Percentiles rank a stretch among this genome's conserved stretches.
phyloP scores from a whole-genome alignment of 441 rosid genomes.

The Manihot esculenta region DNA sequence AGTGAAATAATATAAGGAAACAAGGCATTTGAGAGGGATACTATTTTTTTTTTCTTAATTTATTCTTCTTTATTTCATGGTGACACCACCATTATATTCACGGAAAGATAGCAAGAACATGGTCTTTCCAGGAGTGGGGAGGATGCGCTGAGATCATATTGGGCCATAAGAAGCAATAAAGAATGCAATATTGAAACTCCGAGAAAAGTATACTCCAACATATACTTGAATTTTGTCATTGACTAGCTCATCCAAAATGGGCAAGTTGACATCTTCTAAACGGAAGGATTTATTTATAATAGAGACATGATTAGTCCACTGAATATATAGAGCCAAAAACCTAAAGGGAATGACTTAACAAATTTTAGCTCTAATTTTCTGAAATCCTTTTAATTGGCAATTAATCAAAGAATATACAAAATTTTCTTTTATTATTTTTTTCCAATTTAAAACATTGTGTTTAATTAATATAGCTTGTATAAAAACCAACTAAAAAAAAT shows the following conservation, averaged over 20 bases:
- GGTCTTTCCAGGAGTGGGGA: slow-evolving; percentile 1
- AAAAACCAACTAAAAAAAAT: no score
- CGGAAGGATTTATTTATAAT: not conserved
- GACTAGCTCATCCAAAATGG: slow-evolving; percentile 22
- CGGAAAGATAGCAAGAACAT: not conserved
- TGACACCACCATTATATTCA: not conserved
- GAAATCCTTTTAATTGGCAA: no score
- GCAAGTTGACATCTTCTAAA: slow-evolving; percentile 10
- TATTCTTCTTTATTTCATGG: not conserved
- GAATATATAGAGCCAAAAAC: slow-evolving; percentile 23
- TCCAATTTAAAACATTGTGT: no score
- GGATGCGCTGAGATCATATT: slow-evolving; percentile 15
- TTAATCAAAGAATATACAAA: no score
- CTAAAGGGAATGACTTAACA: not conserved
- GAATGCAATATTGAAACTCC: slow-evolving; percentile 16
- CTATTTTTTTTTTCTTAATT: not conserved
- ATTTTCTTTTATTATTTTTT: not conserved
- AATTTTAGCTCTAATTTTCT: not conserved
- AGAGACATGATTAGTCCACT: slow-evolving; percentile 19
- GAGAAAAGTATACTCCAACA: not conserved
- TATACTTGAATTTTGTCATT: slow-evolving; percentile 23
- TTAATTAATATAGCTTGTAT: no score
- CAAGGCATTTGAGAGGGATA: not conserved
- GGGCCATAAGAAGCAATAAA: slow-evolving; percentile 23
- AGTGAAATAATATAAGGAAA: not conserved